phyloP scores from a whole-genome alignment of 2,329 filamentous ascomycete genomes.

The Ophiostoma montium region DNA sequence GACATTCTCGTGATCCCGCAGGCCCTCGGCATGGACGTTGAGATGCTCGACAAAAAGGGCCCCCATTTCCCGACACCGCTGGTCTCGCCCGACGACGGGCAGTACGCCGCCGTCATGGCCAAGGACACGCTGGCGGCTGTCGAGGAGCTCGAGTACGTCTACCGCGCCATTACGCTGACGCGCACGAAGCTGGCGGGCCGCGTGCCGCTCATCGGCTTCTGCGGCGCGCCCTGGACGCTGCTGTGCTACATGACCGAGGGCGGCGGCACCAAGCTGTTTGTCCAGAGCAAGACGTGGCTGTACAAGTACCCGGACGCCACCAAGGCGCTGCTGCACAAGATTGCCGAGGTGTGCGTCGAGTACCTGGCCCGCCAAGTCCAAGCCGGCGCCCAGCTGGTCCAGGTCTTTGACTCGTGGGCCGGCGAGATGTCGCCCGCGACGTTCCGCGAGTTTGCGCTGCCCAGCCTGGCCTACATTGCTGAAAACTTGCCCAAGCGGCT shows the following conservation, averaged over 20 bases:
- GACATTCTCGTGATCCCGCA: conserved; percentile 97
- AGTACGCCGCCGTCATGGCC: conserved; percentile 66
- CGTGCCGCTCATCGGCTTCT: conserved; percentile 92
- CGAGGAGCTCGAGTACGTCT: conserved; percentile 81
- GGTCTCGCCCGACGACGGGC: conserved; percentile 61
- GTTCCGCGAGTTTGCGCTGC: conserved; percentile 75
- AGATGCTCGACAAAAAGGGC: conserved; percentile 96
- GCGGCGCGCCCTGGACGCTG: conserved; percentile 90
- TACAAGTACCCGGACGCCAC: conserved; percentile 74
- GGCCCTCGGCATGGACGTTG: conserved; percentile 95
- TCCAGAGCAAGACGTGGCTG: conserved; percentile 90
- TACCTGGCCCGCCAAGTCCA: conserved; percentile 85
- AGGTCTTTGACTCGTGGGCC: conserved; percentile 98
- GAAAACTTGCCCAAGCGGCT: conserved; percentile 63
- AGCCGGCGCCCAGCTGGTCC: conserved; percentile 84
- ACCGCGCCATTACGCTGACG: conserved; percentile 86
- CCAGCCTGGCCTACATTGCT: conserved; percentile 75
- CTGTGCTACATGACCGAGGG: conserved; percentile 99
- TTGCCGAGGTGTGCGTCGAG: conserved; percentile 87
- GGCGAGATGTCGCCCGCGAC: conserved; percentile 76
- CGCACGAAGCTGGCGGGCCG: conserved; percentile 74
- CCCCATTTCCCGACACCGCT: conserved; percentile 87
- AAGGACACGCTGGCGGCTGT: conserved; percentile 64
- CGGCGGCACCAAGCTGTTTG: conserved; percentile 88
- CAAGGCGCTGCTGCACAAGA: conserved; percentile 75